Percentiles rank a stretch among this genome's conserved stretches.
These are phyloP conservation scores for Epithele typhae DNA, from an alignment of 768 basidiomycete species.

Conservation along the genomic window DNA sequence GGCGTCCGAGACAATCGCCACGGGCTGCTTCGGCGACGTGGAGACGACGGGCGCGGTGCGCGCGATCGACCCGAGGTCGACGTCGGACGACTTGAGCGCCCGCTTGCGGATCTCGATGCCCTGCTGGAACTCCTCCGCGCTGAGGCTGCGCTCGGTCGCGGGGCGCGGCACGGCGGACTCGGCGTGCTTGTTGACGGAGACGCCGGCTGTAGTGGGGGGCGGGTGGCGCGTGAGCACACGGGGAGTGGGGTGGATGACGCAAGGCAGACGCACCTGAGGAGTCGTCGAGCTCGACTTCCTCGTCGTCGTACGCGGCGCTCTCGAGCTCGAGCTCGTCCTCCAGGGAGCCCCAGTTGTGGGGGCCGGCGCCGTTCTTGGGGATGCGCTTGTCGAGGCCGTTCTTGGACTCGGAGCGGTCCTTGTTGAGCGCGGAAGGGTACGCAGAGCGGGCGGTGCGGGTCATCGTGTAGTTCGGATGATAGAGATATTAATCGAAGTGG, in stretches of 20 bases:
- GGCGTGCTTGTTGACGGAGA: constrained; percentile 5
- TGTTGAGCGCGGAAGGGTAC: constrained; percentile 65
- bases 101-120: constrained; percentile 70
- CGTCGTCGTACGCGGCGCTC: constrained; percentile 54
- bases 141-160: constrained; percentile 28
- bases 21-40: constrained; percentile 32
- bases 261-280: constrained; percentile 15
- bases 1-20: constrained; percentile 27
- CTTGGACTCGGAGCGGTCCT: constrained; percentile 78
- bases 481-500: too few relatives aligned
- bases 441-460: constrained; percentile 75
- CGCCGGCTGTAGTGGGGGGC: not conserved
- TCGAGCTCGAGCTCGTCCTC: constrained; percentile 61
- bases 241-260: constrained; percentile 6
- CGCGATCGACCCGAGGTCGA: constrained; percentile 77
- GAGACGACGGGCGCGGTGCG: constrained; percentile 74
- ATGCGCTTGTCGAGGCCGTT: constrained; percentile 67
- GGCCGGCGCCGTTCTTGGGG: constrained; percentile 77
- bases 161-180: constrained; percentile 2
- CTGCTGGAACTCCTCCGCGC: constrained; percentile 60
- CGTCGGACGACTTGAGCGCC: constrained; percentile 48
- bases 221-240: not conserved
- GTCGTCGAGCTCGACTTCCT: constrained; percentile 40
- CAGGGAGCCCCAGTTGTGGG: constrained; percentile 83
- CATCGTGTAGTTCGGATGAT: constrained; percentile 39